Evolutionary conservation across 2,329 filamentous ascomycete species (phyloP), one percentile per base, ranked within the genome.

Genomic region (Talaromyces amestolkiae): DNA sequence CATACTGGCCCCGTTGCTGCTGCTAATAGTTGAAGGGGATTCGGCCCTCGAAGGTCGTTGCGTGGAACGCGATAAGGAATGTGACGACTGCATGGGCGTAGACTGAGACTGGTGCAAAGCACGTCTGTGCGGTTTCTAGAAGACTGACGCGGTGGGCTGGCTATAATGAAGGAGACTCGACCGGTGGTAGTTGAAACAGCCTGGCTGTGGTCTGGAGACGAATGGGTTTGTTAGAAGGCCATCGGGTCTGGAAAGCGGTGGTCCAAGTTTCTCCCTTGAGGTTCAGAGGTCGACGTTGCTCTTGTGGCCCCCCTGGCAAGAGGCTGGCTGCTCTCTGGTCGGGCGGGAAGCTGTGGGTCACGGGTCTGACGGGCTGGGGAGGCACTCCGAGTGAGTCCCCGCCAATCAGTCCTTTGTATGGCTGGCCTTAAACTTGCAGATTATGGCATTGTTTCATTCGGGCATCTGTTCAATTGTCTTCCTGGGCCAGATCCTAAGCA

Each of bases 21-120:
- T 80, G 85, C 65, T 85, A 81, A 74, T 70, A 31, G 70, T 69
- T 27, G 72, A 71, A 47, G 71, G 69, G 63, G 83, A 82, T 69
- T 89, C 87, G 41, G 82, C 84, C 67, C 83, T 86, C n/a, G 88
- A 89, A 71, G 87, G 85, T 70, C 87, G 84, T 73, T 87, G 86
- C 72, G 85, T 79, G 58, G 80, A 79, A 73, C 86, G 62, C 27
- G 68, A 67, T 43, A 66, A 63, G 49, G 66, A 68, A 58, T 67
- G 64, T 39, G 67, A 49, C 27, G 67, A 68, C 66, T 70, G 69
- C 70, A 72, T 70, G 45, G 49, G 54, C 58, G 59, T 31, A 6
- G 17, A 19, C 24, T 33, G 53, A 45, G 41, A 63, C 51, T 58
- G 63, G 22, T 49, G 33, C 8, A 58, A 67, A 19, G 41, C 9